Evolutionary conservation across 2,329 filamentous ascomycete genomes (phyloP), one percentile per base, ranked within the genome.

Genomic region (Paradendryphiella salina): DNA sequence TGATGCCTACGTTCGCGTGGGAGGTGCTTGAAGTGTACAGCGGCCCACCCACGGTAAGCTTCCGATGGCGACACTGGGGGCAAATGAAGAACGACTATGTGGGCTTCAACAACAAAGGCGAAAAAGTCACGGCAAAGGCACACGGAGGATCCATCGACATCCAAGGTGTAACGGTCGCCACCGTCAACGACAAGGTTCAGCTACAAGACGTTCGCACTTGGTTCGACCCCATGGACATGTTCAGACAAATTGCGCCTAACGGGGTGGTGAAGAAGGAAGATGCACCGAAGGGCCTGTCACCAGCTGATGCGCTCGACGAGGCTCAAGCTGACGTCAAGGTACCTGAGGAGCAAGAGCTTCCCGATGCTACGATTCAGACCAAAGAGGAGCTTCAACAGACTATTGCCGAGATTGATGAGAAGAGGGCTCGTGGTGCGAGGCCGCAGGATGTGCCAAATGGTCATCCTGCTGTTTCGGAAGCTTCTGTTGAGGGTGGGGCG

Each of bases 1-100:
- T 87, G 84, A 88, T 88, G 85, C 85, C 85, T 0, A 84, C 80
- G 0, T 88, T 88, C 69, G 85, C 85, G 0, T 88, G 85, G 84
- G 85, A 88, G 71, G 84, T 88, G 1, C 66, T 86, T 13, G 85
- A 87, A 67, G 84, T 88, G 2, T 87, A 86, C 65, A 82, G 80
- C 53, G 85, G 83, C 0, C 84, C 84, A 18, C 85, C 85, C 1
- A 75, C 76, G 10, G 84, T 87, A 15, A 29, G 76, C 2, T 86
- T 87, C 68, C 78, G 81, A 59, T 88, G 85, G 85, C 76, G 85
- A 4, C 85, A 88, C 67, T 88, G 85, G 85, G 85, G 85, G 0
- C 70, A 74, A 4, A 87, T 88, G 81, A 82, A 82, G 73, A 82
- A 80, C 54, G 85, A 87, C 63, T 88, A 88, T 66, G 79, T 83